These are phyloP conservation scores for Linnemannia elongata DNA, from an alignment of 192 early-diverging fungal species.

Conservation along the genomic window DNA sequence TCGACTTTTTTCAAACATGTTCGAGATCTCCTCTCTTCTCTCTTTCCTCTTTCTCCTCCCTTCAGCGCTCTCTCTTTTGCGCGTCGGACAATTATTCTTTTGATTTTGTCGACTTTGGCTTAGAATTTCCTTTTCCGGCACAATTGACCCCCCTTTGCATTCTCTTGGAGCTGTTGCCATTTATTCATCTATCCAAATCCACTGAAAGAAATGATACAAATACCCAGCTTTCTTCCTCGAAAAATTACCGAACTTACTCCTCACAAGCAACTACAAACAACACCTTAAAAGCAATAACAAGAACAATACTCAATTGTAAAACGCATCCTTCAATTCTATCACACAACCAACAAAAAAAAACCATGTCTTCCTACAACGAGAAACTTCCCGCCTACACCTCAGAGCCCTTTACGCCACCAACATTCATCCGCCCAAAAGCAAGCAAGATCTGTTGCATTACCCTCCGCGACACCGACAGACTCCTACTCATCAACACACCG, in stretches of 20 bases:
- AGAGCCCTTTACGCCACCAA: background rate
- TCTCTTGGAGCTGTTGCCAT: too few species aligned
- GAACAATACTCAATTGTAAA: background rate
- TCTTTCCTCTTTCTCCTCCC: background rate
- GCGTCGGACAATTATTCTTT: background rate
- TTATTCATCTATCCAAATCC: background rate
- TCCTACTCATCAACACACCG: slow-evolving; percentile 8
- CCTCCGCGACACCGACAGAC: slow-evolving; percentile 5
- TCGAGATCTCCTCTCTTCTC: too few species aligned
- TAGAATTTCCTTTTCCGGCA: background rate
- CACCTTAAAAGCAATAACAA: background rate
- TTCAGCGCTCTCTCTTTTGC: background rate
- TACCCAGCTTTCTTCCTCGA: background rate
- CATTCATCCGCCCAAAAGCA: background rate
- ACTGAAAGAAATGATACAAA: background rate
- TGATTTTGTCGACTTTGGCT: background rate
- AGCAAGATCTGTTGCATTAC: slow-evolving; percentile 4
- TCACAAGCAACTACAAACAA: background rate
- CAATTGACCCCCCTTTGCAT: background rate
- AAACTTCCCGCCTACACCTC: background rate
- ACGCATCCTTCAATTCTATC: too few species aligned
- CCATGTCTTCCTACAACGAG: background rate
- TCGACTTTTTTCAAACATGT: too few species aligned
- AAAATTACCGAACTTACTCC: background rate
- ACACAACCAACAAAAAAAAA: background rate